phyloP scores from a whole-genome alignment of 78 protist genomes.

The Dictyostelium discoideum region DNA sequence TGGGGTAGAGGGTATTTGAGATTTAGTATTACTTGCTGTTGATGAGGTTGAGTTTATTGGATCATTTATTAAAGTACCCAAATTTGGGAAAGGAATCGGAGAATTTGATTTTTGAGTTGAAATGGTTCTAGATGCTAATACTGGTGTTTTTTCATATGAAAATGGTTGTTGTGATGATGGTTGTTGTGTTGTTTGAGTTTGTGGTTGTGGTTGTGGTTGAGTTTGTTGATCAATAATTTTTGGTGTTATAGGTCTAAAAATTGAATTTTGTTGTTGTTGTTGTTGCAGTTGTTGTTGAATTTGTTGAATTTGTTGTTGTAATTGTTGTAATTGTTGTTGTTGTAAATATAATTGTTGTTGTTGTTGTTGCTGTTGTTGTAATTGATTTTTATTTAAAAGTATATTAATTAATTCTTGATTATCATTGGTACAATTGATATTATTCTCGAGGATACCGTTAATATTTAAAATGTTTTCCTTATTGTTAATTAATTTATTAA shows the following conservation, averaged over 20 bases:
- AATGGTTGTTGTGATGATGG: background rate
- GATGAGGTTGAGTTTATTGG: background rate
- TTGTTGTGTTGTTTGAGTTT: background rate
- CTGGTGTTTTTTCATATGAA: constrained; percentile 15
- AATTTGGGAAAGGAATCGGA: background rate
- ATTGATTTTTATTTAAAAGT: background rate
- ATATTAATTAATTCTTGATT: background rate
- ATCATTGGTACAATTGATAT: background rate
- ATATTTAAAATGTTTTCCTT: background rate
- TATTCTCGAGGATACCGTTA: background rate
- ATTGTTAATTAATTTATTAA: background rate
- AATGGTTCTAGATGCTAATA: background rate
- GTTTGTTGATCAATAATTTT: background rate
- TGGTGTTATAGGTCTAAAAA: background rate
- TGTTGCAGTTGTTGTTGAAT: constrained; percentile 24
- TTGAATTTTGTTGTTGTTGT: background rate
- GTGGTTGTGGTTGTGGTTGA: background rate
- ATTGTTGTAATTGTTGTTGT: constrained; percentile 31
- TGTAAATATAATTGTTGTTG: background rate
- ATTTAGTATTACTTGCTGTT: background rate
- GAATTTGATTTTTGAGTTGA: background rate
- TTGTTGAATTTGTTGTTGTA: constrained; percentile 6
- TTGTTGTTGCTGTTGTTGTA: constrained; percentile 4
- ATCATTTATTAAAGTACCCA: background rate
- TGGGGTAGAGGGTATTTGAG: background rate